A percentile compares a stretch with the other conserved stretches of the same genome.
Conservation (phyloP, 305 asterid genomes). For the Ajuga reptans region DNA sequence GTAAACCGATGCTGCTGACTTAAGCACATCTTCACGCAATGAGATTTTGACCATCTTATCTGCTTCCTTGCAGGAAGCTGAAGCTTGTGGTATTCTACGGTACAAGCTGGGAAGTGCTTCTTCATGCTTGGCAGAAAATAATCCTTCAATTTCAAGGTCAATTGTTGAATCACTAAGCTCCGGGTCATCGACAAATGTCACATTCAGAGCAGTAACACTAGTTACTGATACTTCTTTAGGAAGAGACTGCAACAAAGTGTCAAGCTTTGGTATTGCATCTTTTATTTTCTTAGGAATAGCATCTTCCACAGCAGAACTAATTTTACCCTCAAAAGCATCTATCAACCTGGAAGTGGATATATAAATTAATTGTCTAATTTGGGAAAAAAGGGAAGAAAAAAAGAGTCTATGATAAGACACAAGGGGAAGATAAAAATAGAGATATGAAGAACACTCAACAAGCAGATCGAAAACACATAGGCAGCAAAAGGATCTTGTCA, state of each 20-base stretch:
- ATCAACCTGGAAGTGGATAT: constrained; percentile 45
- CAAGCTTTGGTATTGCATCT: constrained; percentile 46
- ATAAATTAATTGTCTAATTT: not conserved
- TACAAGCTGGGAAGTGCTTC: constrained; percentile 23
- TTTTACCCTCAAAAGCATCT: constrained; percentile 58
- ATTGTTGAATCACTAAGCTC: constrained; percentile 46
- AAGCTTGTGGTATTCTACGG: constrained; percentile 23
- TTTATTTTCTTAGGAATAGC: constrained; percentile 52
- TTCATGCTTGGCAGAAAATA: constrained; percentile 43
- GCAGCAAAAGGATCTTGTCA: not conserved
- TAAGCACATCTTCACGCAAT: constrained; percentile 60
- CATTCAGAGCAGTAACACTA: constrained; percentile 48
- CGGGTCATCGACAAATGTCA: constrained; percentile 61
- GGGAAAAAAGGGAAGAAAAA: not conserved
- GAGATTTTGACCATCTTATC: constrained; percentile 66
- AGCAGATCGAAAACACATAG: not conserved
- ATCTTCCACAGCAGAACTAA: constrained; percentile 63
- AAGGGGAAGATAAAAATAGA: not conserved
- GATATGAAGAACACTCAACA: not conserved
- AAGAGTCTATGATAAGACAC: not conserved
- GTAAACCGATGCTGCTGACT: constrained; percentile 65
- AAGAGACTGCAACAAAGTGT: constrained; percentile 52
- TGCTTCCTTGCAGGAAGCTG: constrained; percentile 37
- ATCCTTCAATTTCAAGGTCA: constrained; percentile 58
- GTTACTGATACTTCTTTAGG: constrained; percentile 66